Base-by-base conservation (phyloP, 345 rosid species). In the Kernera saxatilis region DNA sequence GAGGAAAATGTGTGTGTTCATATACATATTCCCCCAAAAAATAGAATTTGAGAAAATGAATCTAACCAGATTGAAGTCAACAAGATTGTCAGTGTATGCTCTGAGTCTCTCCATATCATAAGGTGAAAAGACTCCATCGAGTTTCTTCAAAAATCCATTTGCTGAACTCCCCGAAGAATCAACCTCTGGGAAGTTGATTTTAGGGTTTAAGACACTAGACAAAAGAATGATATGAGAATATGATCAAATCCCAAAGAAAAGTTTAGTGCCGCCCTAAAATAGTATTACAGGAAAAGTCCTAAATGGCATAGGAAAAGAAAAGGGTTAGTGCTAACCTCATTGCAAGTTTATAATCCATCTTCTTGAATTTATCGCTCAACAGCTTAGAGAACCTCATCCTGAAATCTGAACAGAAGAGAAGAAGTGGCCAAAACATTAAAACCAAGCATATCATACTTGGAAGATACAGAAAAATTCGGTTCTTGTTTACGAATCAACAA, bases 311-410 rank as follows among this genome's bases (percentile, higher is more conserved):
- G 26, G 40, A 17, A 49, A 53, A 39, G 26, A 17, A 33, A 69
- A 56, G 81, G 63, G 65, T 62, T 13, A 64, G 63, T 35, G 55
- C 82, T 71, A 61, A 90, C 99, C 98, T 94, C 98, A 92, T 87
- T 29, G 93, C 93, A 77, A 94, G 93, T 81, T 90, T 94, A 67
- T 87, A 90, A 65, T 94, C 96, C 93, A 94, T 87, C 65, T 70
- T 65, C 64, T 79, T 81, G 75, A 89, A 90, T 73, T 80, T 73
- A 40, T 71, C 83, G 58, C 78, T 66, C 72, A 94, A 74, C 18
- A 83, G 85, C 68, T 88, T 82, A 54, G 84, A 75, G 70, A 94
- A 94, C 56, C 82, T 82, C 75, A 48, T 78, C 85, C 76, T 94
- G 83, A 92, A 94, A 70, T 87, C 99, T 94, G 82, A 37, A 75